A percentile compares a stretch with the other conserved stretches of the same genome.
Conservation (phyloP, 371 early-diverging fungal species). For the Haplosporangium sp. region DNA sequence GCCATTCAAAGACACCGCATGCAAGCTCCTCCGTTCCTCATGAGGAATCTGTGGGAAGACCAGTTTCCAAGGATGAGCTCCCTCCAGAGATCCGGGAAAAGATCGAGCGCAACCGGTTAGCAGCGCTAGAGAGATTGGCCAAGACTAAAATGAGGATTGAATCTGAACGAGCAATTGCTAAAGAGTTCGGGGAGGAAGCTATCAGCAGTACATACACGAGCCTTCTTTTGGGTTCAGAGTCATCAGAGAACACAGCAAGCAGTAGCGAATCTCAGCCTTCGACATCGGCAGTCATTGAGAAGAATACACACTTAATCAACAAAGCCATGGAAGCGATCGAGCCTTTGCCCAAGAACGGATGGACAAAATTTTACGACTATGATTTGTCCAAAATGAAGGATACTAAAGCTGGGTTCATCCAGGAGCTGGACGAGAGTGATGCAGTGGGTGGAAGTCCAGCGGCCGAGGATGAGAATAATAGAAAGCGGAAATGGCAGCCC, state of each 20-base stretch:
- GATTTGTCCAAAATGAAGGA: slow-evolving; percentile 83
- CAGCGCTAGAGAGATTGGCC: slow-evolving; percentile 34
- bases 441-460: slow-evolving; percentile 31
- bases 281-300: slow-evolving; percentile 15
- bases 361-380: slow-evolving; percentile 74
- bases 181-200: slow-evolving; percentile 22
- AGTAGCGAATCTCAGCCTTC: background rate
- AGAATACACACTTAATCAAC: slow-evolving; percentile 24
- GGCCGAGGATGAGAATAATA: slow-evolving; percentile 16
- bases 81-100: slow-evolving; percentile 36
- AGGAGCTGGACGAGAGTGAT: slow-evolving; percentile 63
- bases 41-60: slow-evolving; percentile 34
- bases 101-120: slow-evolving; percentile 46
- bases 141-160: slow-evolving; percentile 22
- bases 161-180: slow-evolving; percentile 21
- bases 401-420: slow-evolving; percentile 87
- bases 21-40: slow-evolving; percentile 18
- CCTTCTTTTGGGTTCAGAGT: background rate
- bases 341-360: slow-evolving; percentile 43
- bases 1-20: background rate
- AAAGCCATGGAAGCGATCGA: slow-evolving; percentile 43
- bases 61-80: slow-evolving; percentile 27
- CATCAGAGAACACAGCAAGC: background rate
- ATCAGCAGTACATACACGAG: too few species aligned
- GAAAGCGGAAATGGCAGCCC: slow-evolving; percentile 46